Evolutionary conservation across 257 asterid species (phyloP).

Genomic region (Jacaranda mimosifolia): DNA sequence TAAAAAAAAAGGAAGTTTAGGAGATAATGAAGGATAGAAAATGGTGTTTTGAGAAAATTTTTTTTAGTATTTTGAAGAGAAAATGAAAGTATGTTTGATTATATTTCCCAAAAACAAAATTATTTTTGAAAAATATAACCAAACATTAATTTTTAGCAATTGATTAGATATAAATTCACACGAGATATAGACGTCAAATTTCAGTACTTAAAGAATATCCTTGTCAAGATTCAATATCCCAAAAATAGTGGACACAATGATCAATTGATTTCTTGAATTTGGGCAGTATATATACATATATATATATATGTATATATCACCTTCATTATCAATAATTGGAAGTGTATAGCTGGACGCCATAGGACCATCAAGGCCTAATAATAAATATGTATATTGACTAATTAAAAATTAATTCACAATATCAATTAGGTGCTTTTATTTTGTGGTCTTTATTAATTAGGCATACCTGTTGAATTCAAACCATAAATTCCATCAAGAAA

Average conservation of each 20-base stretch:
- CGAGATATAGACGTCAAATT: too few relatives aligned
- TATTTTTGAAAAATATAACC: too few relatives aligned
- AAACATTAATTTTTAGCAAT: too few relatives aligned
- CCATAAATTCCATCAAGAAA: background rate
- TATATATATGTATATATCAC: background rate
- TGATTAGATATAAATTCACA: too few relatives aligned
- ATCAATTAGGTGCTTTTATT: background rate
- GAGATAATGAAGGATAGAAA: too few relatives aligned
- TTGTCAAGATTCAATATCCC: too few relatives aligned
- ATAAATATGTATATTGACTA: background rate
- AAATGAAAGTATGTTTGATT: too few relatives aligned
- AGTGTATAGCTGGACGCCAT: slow-evolving; percentile 23
- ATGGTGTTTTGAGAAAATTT: too few relatives aligned
- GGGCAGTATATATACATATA: background rate
- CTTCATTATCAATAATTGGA: background rate
- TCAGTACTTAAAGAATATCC: too few relatives aligned
- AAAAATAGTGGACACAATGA: background rate
- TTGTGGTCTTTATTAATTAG: background rate
- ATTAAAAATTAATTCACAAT: background rate
- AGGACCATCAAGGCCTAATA: slow-evolving; percentile 7
- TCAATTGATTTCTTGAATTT: background rate
- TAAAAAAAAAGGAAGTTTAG: too few relatives aligned
- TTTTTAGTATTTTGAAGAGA: too few relatives aligned
- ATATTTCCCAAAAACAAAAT: too few relatives aligned
- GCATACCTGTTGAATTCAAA: background rate